Base-by-base conservation (phyloP, 441 rosid species). In the Pelargonium australe region DNA sequence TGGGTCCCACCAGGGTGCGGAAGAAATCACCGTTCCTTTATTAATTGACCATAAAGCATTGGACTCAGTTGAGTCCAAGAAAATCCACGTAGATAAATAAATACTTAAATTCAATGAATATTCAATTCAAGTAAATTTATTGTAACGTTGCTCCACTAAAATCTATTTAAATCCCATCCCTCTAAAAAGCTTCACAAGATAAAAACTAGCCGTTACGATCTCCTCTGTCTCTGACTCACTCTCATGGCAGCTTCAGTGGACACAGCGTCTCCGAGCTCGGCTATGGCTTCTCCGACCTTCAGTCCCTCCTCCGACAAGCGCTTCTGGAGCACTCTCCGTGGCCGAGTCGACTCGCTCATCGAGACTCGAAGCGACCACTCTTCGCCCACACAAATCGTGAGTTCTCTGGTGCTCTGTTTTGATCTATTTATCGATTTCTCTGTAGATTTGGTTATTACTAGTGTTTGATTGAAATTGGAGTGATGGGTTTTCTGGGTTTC, bases 201-300 rank as follows among this genome's bases (percentile, higher is more conserved):
- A 31, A 31, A 31, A 51, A 51, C 58, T 51, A 51, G 58, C 58
- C 58, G 58, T 51, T 51, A 51, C 58, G n/a, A 16, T 2, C 19
- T 0, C 0, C 63, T 44, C 47, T 66, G 53, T 65, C 34, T 63
- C 70, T 61, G 64, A n/a, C 77, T 66, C 63, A 11, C 68, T 72
- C 69, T 64, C 68, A 85, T 90, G 94, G 90, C 90, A 40, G 81
- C 91, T 76, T 85, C 87, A 28, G 77, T 85, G 12, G 88, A 83
- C 69, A 78, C 85, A 16, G 78, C 73, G 8, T 79, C 90, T 23
- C 76, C 62, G 83, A 69, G 65, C 66, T 79, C 70, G 65, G 65
- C 83, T 67, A 69, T 47, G 76, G 76, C 73, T 12, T 78, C 86
- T 65, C 76, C 81, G 8, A 70, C 72, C 70, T 28, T 61, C 70